These are phyloP conservation scores for Diaporthe sp. DNA, from an alignment of 2,329 filamentous ascomycete genomes.

Conservation along the genomic window DNA sequence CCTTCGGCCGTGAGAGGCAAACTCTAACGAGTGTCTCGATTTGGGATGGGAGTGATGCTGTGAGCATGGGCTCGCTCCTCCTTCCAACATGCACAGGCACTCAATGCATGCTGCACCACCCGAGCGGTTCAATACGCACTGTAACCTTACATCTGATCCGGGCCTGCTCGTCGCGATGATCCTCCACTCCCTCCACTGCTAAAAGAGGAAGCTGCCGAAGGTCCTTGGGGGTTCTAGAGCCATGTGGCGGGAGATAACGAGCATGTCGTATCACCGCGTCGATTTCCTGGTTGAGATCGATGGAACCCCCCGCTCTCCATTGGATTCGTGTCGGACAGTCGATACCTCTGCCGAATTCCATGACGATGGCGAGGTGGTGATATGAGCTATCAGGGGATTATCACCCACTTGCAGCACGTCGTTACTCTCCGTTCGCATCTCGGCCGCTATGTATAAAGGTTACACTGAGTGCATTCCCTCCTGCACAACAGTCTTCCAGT, in stretches of 20 bases:
- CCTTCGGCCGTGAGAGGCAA: background rate
- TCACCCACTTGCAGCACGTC: background rate
- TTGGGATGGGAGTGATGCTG: too few species aligned
- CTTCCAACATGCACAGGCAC: background rate
- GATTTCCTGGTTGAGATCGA: background rate
- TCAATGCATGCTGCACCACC: background rate
- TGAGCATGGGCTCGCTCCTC: background rate
- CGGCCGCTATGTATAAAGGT: background rate
- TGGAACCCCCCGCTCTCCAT: background rate
- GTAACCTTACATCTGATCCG: slow-evolving; percentile 8
- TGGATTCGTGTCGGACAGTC: too few species aligned
- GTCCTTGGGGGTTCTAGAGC: background rate
- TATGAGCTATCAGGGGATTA: background rate
- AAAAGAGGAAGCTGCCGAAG: slow-evolving; percentile 28
- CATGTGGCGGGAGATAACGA: slow-evolving; percentile 11
- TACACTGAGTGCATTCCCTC: background rate
- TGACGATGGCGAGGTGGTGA: background rate
- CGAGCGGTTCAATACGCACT: background rate
- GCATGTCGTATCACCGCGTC: background rate
- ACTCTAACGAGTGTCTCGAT: too few species aligned
- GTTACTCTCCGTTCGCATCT: background rate
- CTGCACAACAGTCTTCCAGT: background rate
- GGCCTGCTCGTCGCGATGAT: too few species aligned
- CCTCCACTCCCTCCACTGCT: background rate
- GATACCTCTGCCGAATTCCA: background rate